Conservation (phyloP, 345 rosid species). For the Heritiera fomes region DNA sequence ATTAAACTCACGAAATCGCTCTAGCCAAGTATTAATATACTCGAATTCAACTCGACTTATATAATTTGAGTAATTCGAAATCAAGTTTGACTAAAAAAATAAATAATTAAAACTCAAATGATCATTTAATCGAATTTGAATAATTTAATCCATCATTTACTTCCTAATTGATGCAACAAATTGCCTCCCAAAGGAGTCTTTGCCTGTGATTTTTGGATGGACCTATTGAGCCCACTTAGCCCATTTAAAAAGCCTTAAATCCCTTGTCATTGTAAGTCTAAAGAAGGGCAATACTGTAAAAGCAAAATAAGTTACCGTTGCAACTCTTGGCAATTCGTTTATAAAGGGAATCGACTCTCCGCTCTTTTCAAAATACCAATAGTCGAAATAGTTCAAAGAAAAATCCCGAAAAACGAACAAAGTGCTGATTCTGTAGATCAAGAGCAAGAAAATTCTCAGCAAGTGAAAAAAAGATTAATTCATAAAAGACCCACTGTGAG, state of each 20-base stretch:
- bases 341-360: neutral
- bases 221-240: neutral
- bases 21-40: too few relatives aligned
- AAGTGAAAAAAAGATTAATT: neutral
- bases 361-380: neutral
- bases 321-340: neutral
- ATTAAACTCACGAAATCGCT: too few relatives aligned
- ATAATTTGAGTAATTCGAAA: too few relatives aligned
- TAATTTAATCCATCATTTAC: too few relatives aligned
- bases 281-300: neutral
- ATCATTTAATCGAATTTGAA: too few relatives aligned
- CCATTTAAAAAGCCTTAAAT: neutral
- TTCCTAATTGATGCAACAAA: too few relatives aligned
- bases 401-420: neutral
- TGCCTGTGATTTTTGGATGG: too few relatives aligned
- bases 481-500: neutral
- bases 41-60: too few relatives aligned
- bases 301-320: slow-evolving; percentile 32
- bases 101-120: too few relatives aligned
- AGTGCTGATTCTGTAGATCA: neutral
- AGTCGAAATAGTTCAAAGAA: neutral
- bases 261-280: neutral
- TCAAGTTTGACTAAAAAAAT: too few relatives aligned
- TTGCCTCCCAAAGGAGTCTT: too few relatives aligned
- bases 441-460: neutral